A percentile compares a stretch with the other conserved stretches of the same genome.
Evolutionary conservation across 192 early-diverging fungal genomes (phyloP).

Genomic region (Allomyces macrogynus): DNA sequence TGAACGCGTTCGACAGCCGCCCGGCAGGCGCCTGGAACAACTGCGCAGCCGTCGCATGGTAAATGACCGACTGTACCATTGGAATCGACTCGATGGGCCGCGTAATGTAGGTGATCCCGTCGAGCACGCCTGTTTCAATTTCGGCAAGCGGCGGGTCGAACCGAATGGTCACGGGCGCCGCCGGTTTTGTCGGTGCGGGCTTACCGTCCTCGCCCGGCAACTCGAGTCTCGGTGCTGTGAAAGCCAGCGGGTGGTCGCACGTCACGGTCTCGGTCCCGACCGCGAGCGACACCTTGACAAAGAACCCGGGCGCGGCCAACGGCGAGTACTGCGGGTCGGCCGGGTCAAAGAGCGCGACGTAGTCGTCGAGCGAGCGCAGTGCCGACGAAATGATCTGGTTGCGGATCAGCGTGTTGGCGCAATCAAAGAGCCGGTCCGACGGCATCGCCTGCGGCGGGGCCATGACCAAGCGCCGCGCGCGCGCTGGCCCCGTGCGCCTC

Average conservation of each 20-base stretch:
- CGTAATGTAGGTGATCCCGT: conserved; percentile 21
- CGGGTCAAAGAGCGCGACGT: conserved; percentile 20
- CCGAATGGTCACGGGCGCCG: conserved; percentile 17
- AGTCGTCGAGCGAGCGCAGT: conserved; percentile 15
- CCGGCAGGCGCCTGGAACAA: neutral
- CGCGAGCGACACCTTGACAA: conserved; percentile 2
- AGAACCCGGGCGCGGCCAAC: conserved; percentile 4
- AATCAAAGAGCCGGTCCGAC: conserved; percentile 14
- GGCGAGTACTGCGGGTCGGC: conserved; percentile 1
- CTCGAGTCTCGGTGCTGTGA: conserved; percentile 9
- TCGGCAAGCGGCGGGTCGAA: conserved; percentile 31
- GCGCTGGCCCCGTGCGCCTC: neutral
- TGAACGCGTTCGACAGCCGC: conserved; percentile 8
- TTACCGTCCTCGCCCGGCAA: conserved; percentile 14
- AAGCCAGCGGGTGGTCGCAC: neutral
- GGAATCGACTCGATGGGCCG: conserved; percentile 27
- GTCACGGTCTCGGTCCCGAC: neutral
- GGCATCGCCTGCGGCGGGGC: conserved; percentile 5
- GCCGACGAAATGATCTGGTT: conserved; percentile 23
- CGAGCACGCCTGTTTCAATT: conserved; percentile 22
- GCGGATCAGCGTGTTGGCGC: conserved; percentile 16
- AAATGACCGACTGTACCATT: conserved; percentile 19
- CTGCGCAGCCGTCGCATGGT: neutral
- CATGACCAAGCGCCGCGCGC: neutral
- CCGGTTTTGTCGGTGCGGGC: conserved; percentile 9